Evolutionary conservation across 1,284 basidiomycete genomes (phyloP), one percentile per base, ranked within the genome.

Genomic region (Trichosporon sp.): DNA sequence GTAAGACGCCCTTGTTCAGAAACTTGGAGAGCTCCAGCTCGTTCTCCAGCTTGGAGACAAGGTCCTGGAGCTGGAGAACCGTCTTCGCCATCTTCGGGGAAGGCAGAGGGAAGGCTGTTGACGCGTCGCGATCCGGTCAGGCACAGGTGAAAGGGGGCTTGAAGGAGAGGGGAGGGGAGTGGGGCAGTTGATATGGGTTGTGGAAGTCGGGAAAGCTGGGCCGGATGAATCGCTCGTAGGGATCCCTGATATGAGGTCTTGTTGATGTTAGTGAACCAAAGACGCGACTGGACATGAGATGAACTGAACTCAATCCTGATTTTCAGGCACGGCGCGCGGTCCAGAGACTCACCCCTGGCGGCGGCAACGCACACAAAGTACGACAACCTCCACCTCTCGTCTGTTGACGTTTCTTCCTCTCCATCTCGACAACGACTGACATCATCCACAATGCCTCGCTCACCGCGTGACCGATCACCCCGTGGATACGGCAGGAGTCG

Each of bases 1-100:
- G 76, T 6, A 83, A 72, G 37, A 80, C 76, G 16, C 81, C 81
- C 65, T 80, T 81, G 72, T 81, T 81, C 65, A 83, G 75, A 37
- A 81, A 79, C 1, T 77, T 76, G 16, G 78, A 76, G 19, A 80
- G 75, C 68, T 80, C 77, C 32, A 81, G 77, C 75, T 83, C 81
- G 66, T 71, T 70, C n/a, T 68, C 68, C 7, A 75, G 64, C 26
- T 71, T 43, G 4, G 65, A 16, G 59, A 70, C 35, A 43, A 51
- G 68, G 8, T 67, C 66, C 32, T 67, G 66, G 7, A 67, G 66
- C 59, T 63, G 32, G 66, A 37, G 66, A 1, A 38, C 32, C 31
- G 66, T 40, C 64, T 46, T 65, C 12, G 65, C 40, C 37, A 67
- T 67, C 14, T 32, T 51, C 31, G 66, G 35, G 35, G 63, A 64